Conservation (phyloP, 2,329 filamentous ascomycete genomes). For the Nemania sp. region DNA sequence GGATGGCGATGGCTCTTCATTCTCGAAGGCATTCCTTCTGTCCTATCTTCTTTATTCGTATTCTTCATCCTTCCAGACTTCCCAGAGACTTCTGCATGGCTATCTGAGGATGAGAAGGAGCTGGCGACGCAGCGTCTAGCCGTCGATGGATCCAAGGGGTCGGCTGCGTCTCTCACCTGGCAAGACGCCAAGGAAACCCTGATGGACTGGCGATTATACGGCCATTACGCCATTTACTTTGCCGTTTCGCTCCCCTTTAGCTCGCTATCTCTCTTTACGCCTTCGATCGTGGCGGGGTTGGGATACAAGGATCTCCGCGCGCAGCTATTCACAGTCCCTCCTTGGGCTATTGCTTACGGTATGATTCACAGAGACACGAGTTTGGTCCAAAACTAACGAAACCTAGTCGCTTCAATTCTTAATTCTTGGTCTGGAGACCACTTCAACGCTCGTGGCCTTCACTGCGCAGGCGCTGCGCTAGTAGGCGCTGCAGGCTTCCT, state of each 20-base stretch:
- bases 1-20: constrained; percentile 80
- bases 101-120: constrained; percentile 69
- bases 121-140: constrained; percentile 62
- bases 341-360: constrained; percentile 67
- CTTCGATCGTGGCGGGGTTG: constrained; percentile 65
- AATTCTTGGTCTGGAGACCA: constrained; percentile 72
- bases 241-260: constrained; percentile 53
- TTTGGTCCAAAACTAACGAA: constrained; percentile 32
- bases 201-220: constrained; percentile 76
- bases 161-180: constrained; percentile 72
- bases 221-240: constrained; percentile 68
- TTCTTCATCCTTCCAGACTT: constrained; percentile 75
- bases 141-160: constrained; percentile 64
- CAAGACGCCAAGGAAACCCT: constrained; percentile 76
- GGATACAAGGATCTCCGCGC: constrained; percentile 59
- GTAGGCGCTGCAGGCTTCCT: constrained; percentile 66
- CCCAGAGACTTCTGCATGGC: constrained; percentile 73
- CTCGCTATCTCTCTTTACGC: constrained; percentile 61
- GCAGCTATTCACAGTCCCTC: constrained; percentile 76
- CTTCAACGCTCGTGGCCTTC: constrained; percentile 65
- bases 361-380: constrained; percentile 20
- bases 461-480: constrained; percentile 58
- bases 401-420: constrained; percentile 53
- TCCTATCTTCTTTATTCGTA: constrained; percentile 66
- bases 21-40: constrained; percentile 55